Evolutionary conservation across 2,329 filamentous ascomycete genomes (phyloP), one percentile per base, ranked within the genome.

Genomic region (Sporothrix humicola): DNA sequence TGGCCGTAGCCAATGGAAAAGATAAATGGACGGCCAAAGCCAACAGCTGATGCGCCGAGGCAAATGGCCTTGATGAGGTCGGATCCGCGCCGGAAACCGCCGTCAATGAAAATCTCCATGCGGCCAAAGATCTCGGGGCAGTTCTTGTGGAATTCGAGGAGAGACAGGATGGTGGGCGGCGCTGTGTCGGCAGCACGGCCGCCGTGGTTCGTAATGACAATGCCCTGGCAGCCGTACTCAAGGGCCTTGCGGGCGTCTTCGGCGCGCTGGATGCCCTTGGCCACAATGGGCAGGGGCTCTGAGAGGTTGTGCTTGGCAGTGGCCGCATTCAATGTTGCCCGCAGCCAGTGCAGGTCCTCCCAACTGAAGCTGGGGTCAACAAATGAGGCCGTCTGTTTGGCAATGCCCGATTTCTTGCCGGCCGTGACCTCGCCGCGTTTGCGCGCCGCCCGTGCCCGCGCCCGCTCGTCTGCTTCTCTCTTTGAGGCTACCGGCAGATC

Each of bases 201-300:
- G 20, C 88, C 88, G 72, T 90, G 88, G 74, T 90, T 90, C 74
- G 85, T 87, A 48, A 90, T 76, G 73, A 88, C 79, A 65, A 90
- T 86, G 0, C 87, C 87, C 73, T 88, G 84, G 66, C 86, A 81
- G 0, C 86, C 87, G 72, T 82, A 79, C 61, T 85, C 79, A 72
- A 85, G 82, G 0, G 88, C 87, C 52, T 83, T 77, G 15, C 82
- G 82, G 0, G 88, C 87, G 77, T 90, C 87, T 42, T 86, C 86
- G 0, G 86, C 87, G 23, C 82, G 85, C 81, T 88, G 87, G 2
- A 89, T 83, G 0, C 87, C 87, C 78, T 89, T 89, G 42, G 89
- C 75, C 70, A 88, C 84, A n/a, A 89, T 82, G 0, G 87, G 87
- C 7, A 88, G 79, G 1, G 79, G 61, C 0, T 46, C 48, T 7